Conservation (phyloP, 768 basidiomycete species). For the Psilocybe sp. region DNA sequence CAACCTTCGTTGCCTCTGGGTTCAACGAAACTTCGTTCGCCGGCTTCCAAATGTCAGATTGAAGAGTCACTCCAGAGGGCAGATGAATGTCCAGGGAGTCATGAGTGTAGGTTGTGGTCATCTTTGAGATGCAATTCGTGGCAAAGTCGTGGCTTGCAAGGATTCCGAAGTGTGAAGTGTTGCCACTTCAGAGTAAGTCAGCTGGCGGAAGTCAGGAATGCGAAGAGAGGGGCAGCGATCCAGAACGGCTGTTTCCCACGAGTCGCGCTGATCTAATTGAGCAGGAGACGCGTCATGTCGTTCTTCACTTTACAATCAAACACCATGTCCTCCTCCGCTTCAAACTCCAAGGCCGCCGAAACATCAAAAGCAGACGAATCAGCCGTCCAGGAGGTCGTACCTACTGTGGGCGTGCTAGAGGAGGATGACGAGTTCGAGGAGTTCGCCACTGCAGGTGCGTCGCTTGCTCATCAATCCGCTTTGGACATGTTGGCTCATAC, state of each 20-base stretch:
- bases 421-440: constrained; percentile 99
- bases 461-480: background rate
- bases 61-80: constrained; percentile 41
- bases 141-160: no score
- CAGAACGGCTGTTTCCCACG: background rate
- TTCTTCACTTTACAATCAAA: no score
- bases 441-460: constrained; percentile 78
- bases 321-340: constrained; percentile 36
- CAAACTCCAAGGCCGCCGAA: constrained; percentile 46
- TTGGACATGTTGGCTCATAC: background rate
- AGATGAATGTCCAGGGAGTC: constrained; percentile 13
- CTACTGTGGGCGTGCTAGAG: constrained; percentile 85
- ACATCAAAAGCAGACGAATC: constrained; percentile 35
- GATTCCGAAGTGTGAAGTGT: no score
- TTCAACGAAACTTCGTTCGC: constrained; percentile 7
- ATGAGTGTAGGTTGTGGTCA: background rate
- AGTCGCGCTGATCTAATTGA: background rate
- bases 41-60: constrained; percentile 34
- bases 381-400: constrained; percentile 43
- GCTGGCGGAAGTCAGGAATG: no score
- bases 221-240: no score
- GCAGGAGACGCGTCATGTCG: no score
- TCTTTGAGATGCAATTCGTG: background rate
- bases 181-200: no score
- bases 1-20: constrained; percentile 39